These are phyloP conservation scores for Blastobotrys robertii DNA, from an alignment of 805 yeast species.

Conservation along the genomic window DNA sequence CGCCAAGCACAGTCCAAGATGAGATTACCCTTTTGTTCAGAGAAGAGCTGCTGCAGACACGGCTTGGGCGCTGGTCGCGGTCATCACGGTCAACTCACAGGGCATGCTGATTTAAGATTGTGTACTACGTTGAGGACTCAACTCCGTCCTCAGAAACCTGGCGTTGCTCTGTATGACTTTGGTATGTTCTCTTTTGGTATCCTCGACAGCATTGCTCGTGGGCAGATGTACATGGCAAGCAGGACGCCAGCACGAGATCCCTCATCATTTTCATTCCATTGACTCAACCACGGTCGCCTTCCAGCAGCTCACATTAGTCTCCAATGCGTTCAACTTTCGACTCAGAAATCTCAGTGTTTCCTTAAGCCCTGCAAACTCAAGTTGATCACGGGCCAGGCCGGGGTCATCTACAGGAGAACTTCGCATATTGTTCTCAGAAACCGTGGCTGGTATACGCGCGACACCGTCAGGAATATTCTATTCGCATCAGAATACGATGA, in stretches of 20 bases:
- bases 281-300: conserved; percentile 83
- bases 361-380: conserved; percentile 63
- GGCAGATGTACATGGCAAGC: neutral
- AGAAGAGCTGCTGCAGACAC: no score
- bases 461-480: conserved; percentile 63
- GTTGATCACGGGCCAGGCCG: conserved; percentile 78
- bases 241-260: conserved; percentile 59
- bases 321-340: conserved; percentile 40
- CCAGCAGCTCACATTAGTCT: neutral
- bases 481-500: conserved; percentile 62
- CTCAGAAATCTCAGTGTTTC: conserved; percentile 55
- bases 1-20: no score
- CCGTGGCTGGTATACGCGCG: conserved; percentile 90
- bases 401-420: conserved; percentile 47
- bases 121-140: no score
- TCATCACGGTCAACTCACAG: no score
- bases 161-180: neutral
- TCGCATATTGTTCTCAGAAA: conserved; percentile 85
- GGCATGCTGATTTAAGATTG: no score
- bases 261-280: conserved; percentile 85
- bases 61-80: no score
- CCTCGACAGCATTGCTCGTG: no score
- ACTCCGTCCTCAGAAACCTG: no score
- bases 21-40: no score
- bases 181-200: neutral